Percentiles rank a stretch among this genome's conserved stretches.
Conservation (phyloP, 1,284 basidiomycete species). For the Ceratobasidium sp. region DNA sequence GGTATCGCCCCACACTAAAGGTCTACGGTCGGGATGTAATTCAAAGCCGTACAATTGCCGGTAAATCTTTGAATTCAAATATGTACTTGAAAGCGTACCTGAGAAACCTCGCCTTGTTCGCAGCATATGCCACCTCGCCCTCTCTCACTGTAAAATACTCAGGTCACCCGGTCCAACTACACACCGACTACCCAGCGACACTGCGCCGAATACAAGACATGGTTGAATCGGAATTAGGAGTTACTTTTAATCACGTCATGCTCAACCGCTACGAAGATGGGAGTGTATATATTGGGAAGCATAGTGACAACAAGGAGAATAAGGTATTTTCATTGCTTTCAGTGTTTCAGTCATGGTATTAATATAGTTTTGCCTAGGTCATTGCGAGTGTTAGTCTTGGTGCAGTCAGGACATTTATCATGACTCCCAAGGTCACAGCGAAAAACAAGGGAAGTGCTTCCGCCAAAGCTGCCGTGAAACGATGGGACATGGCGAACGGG, state of each 20-base stretch:
- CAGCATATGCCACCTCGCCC: constrained; percentile 62
- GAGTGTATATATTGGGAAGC: constrained; percentile 62
- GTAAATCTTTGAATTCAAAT: constrained; percentile 43
- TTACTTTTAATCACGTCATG: constrained; percentile 67
- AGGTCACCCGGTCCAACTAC: constrained; percentile 61
- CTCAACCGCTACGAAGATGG: constrained; percentile 67
- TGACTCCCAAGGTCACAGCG: constrained; percentile 59
- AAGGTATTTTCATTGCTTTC: constrained; percentile 51
- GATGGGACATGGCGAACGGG: constrained; percentile 62
- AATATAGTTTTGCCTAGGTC: constrained; percentile 56
- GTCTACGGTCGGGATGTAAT: constrained; percentile 65
- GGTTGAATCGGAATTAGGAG: constrained; percentile 60
- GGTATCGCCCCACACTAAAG: constrained; percentile 66
- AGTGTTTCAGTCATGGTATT: constrained; percentile 47
- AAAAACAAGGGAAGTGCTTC: constrained; percentile 51
- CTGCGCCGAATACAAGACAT: constrained; percentile 59
- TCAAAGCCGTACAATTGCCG: constrained; percentile 64
- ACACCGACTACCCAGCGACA: constrained; percentile 61
- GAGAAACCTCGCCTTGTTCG: neutral
- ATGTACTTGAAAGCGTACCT: too few species aligned
- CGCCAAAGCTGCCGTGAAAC: constrained; percentile 51
- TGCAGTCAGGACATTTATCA: constrained; percentile 64
- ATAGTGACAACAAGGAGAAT: constrained; percentile 60
- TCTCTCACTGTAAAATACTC: constrained; percentile 62
- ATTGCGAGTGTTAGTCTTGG: constrained; percentile 67